A percentile compares a stretch with the other conserved stretches of the same genome.
These are phyloP conservation scores for Candida jianshihensis DNA, from an alignment of 805 yeast species.

Conservation along the genomic window DNA sequence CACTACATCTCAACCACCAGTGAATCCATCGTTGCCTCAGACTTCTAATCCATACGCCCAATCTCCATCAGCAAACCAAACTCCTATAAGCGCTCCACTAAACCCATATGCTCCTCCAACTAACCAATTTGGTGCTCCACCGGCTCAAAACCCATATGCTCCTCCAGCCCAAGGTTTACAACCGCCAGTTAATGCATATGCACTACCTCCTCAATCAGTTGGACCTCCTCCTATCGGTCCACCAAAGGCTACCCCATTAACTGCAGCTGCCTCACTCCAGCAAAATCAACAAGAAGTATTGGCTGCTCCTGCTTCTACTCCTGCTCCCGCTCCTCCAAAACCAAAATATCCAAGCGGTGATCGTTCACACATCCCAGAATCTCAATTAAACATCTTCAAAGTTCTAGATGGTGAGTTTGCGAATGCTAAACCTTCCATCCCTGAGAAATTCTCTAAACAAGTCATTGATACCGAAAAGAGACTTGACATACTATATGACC, in stretches of 20 bases:
- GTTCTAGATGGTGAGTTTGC: slow-evolving; percentile 47
- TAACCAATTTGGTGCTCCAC: slow-evolving; percentile 34
- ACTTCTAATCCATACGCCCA: slow-evolving; percentile 7
- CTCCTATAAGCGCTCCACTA: slow-evolving; percentile 13
- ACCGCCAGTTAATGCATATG: slow-evolving; percentile 21
- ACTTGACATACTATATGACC: slow-evolving; percentile 66
- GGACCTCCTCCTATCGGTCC: slow-evolving; percentile 24
- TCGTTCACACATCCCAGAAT: slow-evolving; percentile 57
- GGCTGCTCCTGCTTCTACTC: no score
- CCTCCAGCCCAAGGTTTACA: slow-evolving; percentile 9
- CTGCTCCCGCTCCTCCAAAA: no score
- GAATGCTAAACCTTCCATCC: slow-evolving; percentile 64
- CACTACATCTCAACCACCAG: slow-evolving; percentile 9
- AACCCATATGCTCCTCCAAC: slow-evolving; percentile 32
- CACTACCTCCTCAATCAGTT: slow-evolving; percentile 10
- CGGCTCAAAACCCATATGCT: slow-evolving; percentile 27
- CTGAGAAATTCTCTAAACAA: slow-evolving; percentile 68
- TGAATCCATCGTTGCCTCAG: not conserved
- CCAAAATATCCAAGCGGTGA: slow-evolving; percentile 53
- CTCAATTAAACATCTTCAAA: slow-evolving; percentile 51
- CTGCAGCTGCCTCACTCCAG: slow-evolving; percentile 11
- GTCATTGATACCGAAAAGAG: slow-evolving; percentile 78
- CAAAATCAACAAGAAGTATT: slow-evolving; percentile 3
- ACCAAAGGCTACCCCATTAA: slow-evolving; percentile 15
- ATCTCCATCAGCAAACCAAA: slow-evolving; percentile 2